Evolutionary conservation across 2,329 filamentous ascomycete species (phyloP).

Genomic region (Cadophora sp.): DNA sequence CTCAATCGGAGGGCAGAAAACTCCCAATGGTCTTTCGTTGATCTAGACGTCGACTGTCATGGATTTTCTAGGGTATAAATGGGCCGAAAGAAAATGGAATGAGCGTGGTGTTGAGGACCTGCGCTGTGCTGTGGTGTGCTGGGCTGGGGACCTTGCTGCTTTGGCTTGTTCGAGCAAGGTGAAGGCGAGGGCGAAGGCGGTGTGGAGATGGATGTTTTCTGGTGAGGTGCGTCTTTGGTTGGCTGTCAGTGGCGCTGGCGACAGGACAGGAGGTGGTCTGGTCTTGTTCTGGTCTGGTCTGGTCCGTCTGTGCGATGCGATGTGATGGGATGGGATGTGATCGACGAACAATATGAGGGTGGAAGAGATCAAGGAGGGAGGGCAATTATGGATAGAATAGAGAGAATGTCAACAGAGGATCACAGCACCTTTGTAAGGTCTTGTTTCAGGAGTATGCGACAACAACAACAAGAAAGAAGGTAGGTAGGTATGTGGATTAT

Average conservation of each 20-base stretch:
- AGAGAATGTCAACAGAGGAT: not conserved
- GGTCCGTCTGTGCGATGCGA: no score
- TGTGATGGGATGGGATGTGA: constrained; percentile 10
- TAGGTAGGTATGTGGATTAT: no score
- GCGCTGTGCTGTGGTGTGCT: not conserved
- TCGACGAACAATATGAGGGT: constrained; percentile 19
- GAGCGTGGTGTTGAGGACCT: constrained; percentile 31
- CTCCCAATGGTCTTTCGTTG: constrained; percentile 30
- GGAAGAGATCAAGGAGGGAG: not conserved
- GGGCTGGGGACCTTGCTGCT: constrained; percentile 16
- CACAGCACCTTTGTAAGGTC: not conserved
- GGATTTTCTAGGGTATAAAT: constrained; percentile 31
- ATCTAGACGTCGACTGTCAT: constrained; percentile 30
- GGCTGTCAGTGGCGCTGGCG: not conserved
- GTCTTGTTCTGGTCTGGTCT: not conserved
- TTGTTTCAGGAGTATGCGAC: no score
- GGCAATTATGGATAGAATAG: not conserved
- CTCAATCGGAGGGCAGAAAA: constrained; percentile 23
- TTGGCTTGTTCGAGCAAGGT: constrained; percentile 25
- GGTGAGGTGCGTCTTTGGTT: not conserved
- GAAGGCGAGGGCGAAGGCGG: constrained; percentile 9
- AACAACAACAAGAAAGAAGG: no score
- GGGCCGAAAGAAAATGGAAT: constrained; percentile 28
- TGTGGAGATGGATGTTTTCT: constrained; percentile 20
- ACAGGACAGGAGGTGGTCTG: constrained; percentile 12